These are phyloP conservation scores for Boletellus ananiceps DNA, from an alignment of 768 basidiomycete genomes.

Conservation along the genomic window DNA sequence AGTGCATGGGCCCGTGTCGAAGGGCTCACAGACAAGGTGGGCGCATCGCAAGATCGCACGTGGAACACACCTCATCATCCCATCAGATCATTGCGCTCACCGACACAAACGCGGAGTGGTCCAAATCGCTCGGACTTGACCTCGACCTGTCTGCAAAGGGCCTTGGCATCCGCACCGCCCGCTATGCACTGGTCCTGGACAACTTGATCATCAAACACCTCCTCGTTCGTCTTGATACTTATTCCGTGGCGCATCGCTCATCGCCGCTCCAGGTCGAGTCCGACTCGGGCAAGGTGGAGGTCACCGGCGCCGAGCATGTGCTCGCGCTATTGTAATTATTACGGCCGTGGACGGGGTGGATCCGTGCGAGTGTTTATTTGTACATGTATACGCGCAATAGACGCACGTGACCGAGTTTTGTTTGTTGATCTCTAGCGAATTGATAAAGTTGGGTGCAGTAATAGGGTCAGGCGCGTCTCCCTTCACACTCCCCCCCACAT, in stretches of 20 bases:
- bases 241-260: background rate
- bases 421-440: constrained; percentile 30
- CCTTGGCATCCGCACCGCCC: constrained; percentile 54
- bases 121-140: constrained; percentile 49
- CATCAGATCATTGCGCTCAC: constrained; percentile 55
- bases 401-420: constrained; percentile 33
- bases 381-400: constrained; percentile 27
- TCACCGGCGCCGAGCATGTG: constrained; percentile 13
- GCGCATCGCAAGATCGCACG: constrained; percentile 25
- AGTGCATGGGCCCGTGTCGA: constrained; percentile 58
- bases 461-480: constrained; percentile 31
- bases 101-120: constrained; percentile 55
- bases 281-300: constrained; percentile 1
- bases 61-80: background rate
- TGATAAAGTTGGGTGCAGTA: constrained; percentile 29
- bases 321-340: constrained; percentile 11
- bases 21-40: constrained; percentile 64
- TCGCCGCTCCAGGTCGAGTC: constrained; percentile 10
- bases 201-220: constrained; percentile 67
- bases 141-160: constrained; percentile 47
- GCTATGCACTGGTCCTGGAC: constrained; percentile 64
- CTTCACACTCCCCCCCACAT: constrained; percentile 17
- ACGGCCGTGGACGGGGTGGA: background rate
- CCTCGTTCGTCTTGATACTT: constrained; percentile 37
- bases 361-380: constrained; percentile 21